These are phyloP conservation scores for Polymyxa betae DNA, from an alignment of 208 protist genomes.

Conservation along the genomic window DNA sequence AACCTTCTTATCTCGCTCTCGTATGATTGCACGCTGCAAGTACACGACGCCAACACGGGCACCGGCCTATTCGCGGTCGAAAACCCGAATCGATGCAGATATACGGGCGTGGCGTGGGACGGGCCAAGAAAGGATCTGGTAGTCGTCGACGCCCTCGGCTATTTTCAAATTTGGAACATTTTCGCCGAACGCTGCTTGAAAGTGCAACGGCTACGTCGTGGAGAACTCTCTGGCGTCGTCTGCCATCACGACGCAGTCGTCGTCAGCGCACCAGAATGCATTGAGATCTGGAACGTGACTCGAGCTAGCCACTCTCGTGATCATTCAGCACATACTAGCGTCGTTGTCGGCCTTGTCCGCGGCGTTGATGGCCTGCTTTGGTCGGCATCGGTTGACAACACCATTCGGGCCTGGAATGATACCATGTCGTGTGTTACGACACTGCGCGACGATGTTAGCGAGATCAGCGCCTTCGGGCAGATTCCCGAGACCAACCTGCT, in stretches of 20 bases:
- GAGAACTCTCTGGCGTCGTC: neutral
- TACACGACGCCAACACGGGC: slow-evolving; percentile 46
- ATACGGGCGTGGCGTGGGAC: slow-evolving; percentile 46
- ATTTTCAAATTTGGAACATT: slow-evolving; percentile 52
- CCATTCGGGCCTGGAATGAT: slow-evolving; percentile 53
- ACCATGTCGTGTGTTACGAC: slow-evolving; percentile 36
- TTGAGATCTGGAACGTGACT: slow-evolving; percentile 45
- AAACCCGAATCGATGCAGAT: slow-evolving; percentile 28
- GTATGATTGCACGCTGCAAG: slow-evolving; percentile 51
- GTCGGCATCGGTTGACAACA: slow-evolving; percentile 61
- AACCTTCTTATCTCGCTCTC: slow-evolving; percentile 43
- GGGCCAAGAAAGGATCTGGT: neutral
- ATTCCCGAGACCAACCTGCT: slow-evolving; percentile 6
- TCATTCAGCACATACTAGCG: slow-evolving; percentile 6
- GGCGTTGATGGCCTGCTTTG: neutral
- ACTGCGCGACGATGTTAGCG: slow-evolving; percentile 39
- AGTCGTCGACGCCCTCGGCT: slow-evolving; percentile 54
- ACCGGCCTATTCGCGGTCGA: slow-evolving; percentile 25
- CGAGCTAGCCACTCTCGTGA: slow-evolving; percentile 53
- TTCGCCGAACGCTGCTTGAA: slow-evolving; percentile 50
- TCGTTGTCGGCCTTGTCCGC: slow-evolving; percentile 20
- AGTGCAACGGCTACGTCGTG: neutral
- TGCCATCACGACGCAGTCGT: slow-evolving; percentile 21
- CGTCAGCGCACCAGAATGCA: neutral
- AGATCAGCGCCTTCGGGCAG: slow-evolving; percentile 42